Base-by-base conservation (phyloP, 805 yeast genomes). In the Lachancea sp. region DNA sequence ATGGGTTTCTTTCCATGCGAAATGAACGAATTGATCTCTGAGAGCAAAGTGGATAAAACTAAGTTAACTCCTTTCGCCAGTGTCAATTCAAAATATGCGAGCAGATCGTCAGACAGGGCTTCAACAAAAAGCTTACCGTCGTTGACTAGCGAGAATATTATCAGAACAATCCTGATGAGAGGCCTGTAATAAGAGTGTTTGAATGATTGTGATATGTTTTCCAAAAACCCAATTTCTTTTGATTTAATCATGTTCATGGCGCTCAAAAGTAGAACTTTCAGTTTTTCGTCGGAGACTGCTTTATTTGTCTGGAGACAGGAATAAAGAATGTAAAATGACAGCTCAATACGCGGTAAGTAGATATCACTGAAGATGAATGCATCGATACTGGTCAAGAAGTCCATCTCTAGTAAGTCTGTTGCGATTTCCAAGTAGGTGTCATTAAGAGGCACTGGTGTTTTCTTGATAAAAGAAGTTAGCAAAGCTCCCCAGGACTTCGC, bases 401-500 rank as follows among this genome's bases (percentile, higher is more conserved):
- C 77, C 6, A 72, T 63, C 37, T 65, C 64, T 29, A 88, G 61
- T n/a, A 86, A 62, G 21, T 68, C 61, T 7, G 68, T 54, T 0
- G 77, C 78, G 33, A 70, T 53, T 7, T 60, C 60, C 51, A 63
- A 50, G 48, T 64, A 67, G 0, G 66, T 55, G 7, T 55, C 44
- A n/a, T 58, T 54, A 7, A 70, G 45, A 3, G 63, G 59, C 0
- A 47, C 44, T 1, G 56, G 52, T 17, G 56, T 58, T 33, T 64
- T 67, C 45, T 77, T 72, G 43, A 83, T 72, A 51, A 66, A 80
- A 0, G 90, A 75, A 0, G 90, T 78, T 17, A 86, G 46, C 24
- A 88, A 65, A 1, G 92, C 87, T 36, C 90, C 88, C 73, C 85
- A 78, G 0, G 94, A 74, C 50, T 80, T 81, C 3, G 86, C 82